A percentile compares a stretch with the other conserved stretches of the same genome.
Conservation (phyloP, 495 filamentous ascomycete species). For the Ramalina intermedia region DNA sequence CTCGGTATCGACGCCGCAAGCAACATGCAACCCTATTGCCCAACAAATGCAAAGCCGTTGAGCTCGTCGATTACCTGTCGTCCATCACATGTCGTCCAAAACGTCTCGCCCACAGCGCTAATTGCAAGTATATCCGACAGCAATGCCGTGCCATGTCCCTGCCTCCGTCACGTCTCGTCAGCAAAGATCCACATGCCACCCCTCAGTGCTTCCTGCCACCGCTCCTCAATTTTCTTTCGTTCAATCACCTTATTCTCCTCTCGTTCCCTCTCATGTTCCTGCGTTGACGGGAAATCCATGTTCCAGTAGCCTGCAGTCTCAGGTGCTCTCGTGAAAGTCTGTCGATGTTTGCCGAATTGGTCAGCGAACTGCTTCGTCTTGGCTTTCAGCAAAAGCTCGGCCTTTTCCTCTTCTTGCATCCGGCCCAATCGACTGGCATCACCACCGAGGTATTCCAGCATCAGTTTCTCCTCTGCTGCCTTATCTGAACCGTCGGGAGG, state of each 20-base stretch:
- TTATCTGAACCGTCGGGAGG: too few species aligned
- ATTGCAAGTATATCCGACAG: too few species aligned
- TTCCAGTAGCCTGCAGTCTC: constrained; percentile 86
- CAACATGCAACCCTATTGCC: too few species aligned
- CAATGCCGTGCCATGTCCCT: not conserved
- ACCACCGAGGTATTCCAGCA: constrained; percentile 56
- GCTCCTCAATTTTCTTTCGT: constrained; percentile 49
- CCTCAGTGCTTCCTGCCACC: constrained; percentile 70
- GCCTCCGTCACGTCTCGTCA: constrained; percentile 45
- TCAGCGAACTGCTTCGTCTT: constrained; percentile 53
- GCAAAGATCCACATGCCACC: constrained; percentile 64
- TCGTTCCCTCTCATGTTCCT: constrained; percentile 51
- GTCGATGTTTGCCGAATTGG: constrained; percentile 57
- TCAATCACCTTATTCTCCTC: constrained; percentile 44
- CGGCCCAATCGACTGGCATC: constrained; percentile 23
- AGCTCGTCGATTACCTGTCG: too few species aligned
- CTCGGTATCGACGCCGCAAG: too few species aligned
- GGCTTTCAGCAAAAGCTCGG: constrained; percentile 49
- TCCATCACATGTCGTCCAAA: too few species aligned
- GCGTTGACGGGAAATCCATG: constrained; percentile 72
- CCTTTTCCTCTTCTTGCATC: constrained; percentile 36
- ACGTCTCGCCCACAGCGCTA: too few species aligned
- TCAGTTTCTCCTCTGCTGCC: constrained; percentile 36
- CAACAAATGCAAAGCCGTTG: too few species aligned
- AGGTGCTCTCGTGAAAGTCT: constrained; percentile 50